Evolutionary conservation across 108 stramenopile species (phyloP), one percentile per base, ranked within the genome.

Genomic region (Pseudonitzschia pungens): DNA sequence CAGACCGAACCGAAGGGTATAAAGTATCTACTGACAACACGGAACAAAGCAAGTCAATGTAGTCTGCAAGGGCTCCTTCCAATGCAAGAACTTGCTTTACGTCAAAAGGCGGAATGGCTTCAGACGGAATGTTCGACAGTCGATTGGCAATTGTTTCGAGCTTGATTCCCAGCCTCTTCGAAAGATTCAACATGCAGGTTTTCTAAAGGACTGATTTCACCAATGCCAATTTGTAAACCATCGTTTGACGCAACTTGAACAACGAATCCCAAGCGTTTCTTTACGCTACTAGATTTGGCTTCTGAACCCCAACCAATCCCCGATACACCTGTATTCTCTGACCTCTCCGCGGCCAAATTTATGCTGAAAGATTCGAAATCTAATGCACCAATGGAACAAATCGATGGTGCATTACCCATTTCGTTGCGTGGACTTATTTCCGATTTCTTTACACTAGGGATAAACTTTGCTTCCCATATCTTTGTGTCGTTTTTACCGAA

Each of bases 301-400:
- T 68, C 70, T 18, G 80, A 67, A 11, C 90, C 90, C 93, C 93
- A 94, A 31, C 93, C 93, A 42, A 93, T 78, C 33, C 90, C 92
- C 32, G 33, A 45, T 66, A 84, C 81, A 36, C 84, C 87, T n/a
- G 65, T 59, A 20, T 66, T 69, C n/a, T 54, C 56, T 60, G 74
- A 75, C 27, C 65, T 66, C 24, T 62, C 54, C 58, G 64, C 71
- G 3, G 71, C 40, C 15, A 89, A 32, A 27, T 84, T 73, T 29
- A 93, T 86, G n/a, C 43, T 44, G 63, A 90, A 92, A 14, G 75
- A 33, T 53, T 92, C 86, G 52, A 80, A 92, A 50, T 89, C 84
- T 63, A 92, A 65, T 33, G 69, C 58, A 20, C 62, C 68, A 29
- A 79, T 28, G 14, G 55, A 67, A 20, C 42, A 24, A 16, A 63